Base-by-base conservation (phyloP, 495 filamentous ascomycete genomes). In the Aspergillus bridgeri region DNA sequence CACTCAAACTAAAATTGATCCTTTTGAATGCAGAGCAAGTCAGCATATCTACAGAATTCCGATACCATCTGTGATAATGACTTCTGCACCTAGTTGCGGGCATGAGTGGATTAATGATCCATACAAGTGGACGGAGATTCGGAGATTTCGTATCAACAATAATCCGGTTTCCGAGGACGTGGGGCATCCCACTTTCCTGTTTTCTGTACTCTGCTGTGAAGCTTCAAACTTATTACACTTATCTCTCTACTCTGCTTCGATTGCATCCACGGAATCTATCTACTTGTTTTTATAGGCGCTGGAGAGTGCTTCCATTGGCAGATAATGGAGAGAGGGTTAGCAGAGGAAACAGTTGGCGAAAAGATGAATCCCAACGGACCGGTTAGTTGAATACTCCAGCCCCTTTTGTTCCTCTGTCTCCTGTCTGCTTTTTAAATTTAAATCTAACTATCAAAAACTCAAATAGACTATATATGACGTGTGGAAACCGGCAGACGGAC, bases 391-490 rank as follows among this genome's bases (percentile, higher is more conserved):
- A 48, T 20, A 48, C 9, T 48, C 8, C 45, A 13, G 8, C 45
- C 18, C 45, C 45, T 13, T 20, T 48, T 48, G 3, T 48, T 48
- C 21, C 18, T 22, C 8, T 11, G 6, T 18, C 45, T 20, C 18
- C 45, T 48, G 19, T 48, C 45, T 48, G 19, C 45, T 48, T 20
- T 48, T 48, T n/a, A 48, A 48, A 48, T 48, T n/a, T 48, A 48
- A 18, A 11, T 11, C 45, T 48, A 21, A 48, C 23, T 48, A 18
- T 48, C 19, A 48, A 21, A 48, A 48, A 48, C 45, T 48, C 19
- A 9, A 48, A 7, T 48, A 48, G 45, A 48, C 45, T 48, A 48
- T 48, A 48, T 48, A 48, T 48, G 45, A 48, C 45, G 45, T 48
- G 45, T 48, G 45, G 45, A 48, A 48, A 48, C 45, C 45, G 45